phyloP scores from a whole-genome alignment of 75 land plant species.

The Larix kaempferi region DNA sequence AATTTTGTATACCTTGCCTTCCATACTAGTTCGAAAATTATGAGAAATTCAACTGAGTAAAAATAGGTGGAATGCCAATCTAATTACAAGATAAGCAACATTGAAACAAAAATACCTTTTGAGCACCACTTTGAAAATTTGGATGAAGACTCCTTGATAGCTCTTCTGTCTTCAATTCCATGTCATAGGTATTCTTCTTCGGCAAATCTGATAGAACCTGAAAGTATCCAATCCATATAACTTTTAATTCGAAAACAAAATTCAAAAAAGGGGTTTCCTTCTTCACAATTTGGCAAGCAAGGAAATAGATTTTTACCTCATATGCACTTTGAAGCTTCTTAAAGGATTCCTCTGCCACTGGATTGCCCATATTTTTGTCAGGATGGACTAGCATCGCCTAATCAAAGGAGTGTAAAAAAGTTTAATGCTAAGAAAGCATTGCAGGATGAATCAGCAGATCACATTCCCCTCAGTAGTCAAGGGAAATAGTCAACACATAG shows the following conservation, averaged over 20 bases:
- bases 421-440: neutral
- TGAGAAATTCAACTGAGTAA: neutral
- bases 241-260: neutral
- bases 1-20: neutral
- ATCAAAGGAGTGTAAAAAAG: neutral
- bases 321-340: constrained; percentile 96
- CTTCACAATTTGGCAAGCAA: neutral
- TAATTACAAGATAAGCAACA: neutral
- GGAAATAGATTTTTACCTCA: constrained; percentile 49
- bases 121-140: constrained; percentile 26
- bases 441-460: neutral
- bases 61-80: neutral
- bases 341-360: constrained; percentile 92
- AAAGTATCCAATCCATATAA: constrained; percentile 1
- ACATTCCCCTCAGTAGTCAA: neutral
- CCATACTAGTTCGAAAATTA: neutral
- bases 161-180: constrained; percentile 79
- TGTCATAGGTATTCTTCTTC: constrained; percentile 89
- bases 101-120: constrained; percentile 31
- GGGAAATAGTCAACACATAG: neutral
- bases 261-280: no score
- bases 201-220: constrained; percentile 83
- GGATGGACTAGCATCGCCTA: constrained; percentile 98
- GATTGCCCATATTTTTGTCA: constrained; percentile 95
- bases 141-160: constrained; percentile 21